Evolutionary conservation across 1,284 basidiomycete species (phyloP).

Genomic region (Flammula alnicola): DNA sequence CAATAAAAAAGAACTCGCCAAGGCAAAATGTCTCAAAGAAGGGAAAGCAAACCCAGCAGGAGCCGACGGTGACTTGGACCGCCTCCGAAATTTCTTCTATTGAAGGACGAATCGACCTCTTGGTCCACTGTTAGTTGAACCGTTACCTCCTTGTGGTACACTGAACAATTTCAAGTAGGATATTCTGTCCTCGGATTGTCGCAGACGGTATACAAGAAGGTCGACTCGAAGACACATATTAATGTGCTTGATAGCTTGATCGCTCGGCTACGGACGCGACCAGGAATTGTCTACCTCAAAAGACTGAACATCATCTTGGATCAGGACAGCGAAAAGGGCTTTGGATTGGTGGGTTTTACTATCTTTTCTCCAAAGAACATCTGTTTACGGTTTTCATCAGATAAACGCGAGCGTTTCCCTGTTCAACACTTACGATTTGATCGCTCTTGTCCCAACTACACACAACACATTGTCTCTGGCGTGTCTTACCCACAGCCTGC

Average conservation of each 20-base stretch:
- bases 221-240: slow-evolving; percentile 70
- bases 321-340: slow-evolving; percentile 81
- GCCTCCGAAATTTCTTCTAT: slow-evolving; percentile 46
- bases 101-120: slow-evolving; percentile 55
- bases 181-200: slow-evolving; percentile 77
- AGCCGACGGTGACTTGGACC: slow-evolving; percentile 35
- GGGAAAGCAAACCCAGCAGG: slow-evolving; percentile 44
- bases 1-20: slow-evolving; percentile 36
- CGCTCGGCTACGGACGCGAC: slow-evolving; percentile 53
- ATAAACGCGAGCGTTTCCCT: slow-evolving; percentile 61
- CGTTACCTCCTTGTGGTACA: slow-evolving; percentile 11
- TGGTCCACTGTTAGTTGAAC: slow-evolving; percentile 52
- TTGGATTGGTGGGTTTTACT: slow-evolving; percentile 61
- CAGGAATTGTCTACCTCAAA: slow-evolving; percentile 66
- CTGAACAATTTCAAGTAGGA: slow-evolving; percentile 60
- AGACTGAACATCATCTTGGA: slow-evolving; percentile 75
- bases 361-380: slow-evolving; percentile 1
- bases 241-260: slow-evolving; percentile 64
- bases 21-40: slow-evolving; percentile 46
- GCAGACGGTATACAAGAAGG: slow-evolving; percentile 66
- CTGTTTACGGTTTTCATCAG: slow-evolving; percentile 38
- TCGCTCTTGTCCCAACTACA: slow-evolving; percentile 76
- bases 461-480: slow-evolving; percentile 75
- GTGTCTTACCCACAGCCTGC: slow-evolving; percentile 80
- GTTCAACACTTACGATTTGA: slow-evolving; percentile 73